These are phyloP conservation scores for Teunomyces stri DNA, from an alignment of 805 yeast genomes.

Conservation along the genomic window DNA sequence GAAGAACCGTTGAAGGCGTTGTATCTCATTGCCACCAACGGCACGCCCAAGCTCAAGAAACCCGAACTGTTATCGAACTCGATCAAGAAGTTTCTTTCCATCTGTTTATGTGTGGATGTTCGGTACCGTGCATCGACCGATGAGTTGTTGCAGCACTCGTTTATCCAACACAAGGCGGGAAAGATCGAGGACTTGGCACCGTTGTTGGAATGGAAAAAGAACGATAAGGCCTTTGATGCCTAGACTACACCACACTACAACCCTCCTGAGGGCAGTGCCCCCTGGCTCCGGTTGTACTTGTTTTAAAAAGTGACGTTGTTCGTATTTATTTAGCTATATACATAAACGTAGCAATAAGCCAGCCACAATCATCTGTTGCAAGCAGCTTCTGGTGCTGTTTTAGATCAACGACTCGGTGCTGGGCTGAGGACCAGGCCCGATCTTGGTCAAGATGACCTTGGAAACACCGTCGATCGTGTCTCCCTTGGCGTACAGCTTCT, in stretches of 20 bases:
- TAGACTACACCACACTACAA: neutral
- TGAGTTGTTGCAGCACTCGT: slow-evolving; percentile 76
- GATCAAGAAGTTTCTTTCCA: slow-evolving; percentile 81
- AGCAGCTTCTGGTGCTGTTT: too few relatives aligned
- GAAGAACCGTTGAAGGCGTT: slow-evolving; percentile 78
- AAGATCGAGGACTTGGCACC: slow-evolving; percentile 56
- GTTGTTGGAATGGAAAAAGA: slow-evolving; percentile 51
- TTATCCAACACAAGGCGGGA: slow-evolving; percentile 61
- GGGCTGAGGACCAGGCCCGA: slow-evolving; percentile 83
- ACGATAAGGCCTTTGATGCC: slow-evolving; percentile 4
- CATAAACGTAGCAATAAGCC: slow-evolving; percentile 13
- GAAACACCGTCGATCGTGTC: slow-evolving; percentile 58
- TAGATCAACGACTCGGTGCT: slow-evolving; percentile 52
- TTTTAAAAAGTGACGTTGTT: neutral
- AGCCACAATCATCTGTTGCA: slow-evolving; percentile 23
- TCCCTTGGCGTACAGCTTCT: slow-evolving; percentile 19
- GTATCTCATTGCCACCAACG: slow-evolving; percentile 74
- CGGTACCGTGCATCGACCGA: slow-evolving; percentile 87
- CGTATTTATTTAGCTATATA: neutral
- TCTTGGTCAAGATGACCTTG: slow-evolving; percentile 77
- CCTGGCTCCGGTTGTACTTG: too few relatives aligned
- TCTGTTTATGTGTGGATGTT: slow-evolving; percentile 93
- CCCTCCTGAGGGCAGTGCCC: too few relatives aligned
- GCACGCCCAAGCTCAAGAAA: slow-evolving; percentile 70
- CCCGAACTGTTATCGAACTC: slow-evolving; percentile 70